Evolutionary conservation across 108 stramenopile species (phyloP).

Genomic region (Hondaea fermentalgiana): DNA sequence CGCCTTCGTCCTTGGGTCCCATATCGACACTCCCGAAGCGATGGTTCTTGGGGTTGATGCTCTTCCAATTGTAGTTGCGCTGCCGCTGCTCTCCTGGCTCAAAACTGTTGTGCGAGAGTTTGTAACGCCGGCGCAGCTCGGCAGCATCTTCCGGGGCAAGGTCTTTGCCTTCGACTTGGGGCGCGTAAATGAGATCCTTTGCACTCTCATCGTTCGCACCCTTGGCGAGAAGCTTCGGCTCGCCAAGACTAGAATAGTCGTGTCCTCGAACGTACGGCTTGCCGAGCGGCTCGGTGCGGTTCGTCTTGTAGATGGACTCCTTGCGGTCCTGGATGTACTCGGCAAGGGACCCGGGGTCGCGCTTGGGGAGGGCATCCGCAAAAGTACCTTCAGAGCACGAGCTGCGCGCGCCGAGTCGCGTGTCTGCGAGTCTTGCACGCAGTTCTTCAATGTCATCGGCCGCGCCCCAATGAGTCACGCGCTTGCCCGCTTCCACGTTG

Average conservation of each 20-base stretch:
- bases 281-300: slow-evolving; percentile 49
- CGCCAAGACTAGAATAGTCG: slow-evolving; percentile 37
- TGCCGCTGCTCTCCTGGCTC: slow-evolving; percentile 54
- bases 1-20: slow-evolving; percentile 37
- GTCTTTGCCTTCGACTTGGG: background rate
- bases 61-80: slow-evolving; percentile 55
- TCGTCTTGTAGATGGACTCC: slow-evolving; percentile 37
- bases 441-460: background rate
- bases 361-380: background rate
- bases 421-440: background rate
- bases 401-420: background rate
- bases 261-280: slow-evolving; percentile 43
- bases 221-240: slow-evolving; percentile 1
- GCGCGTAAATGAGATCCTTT: slow-evolving; percentile 52
- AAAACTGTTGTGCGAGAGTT: slow-evolving; percentile 32
- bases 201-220: slow-evolving; percentile 21
- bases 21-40: slow-evolving; percentile 20
- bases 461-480: background rate
- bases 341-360: background rate
- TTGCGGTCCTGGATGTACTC: background rate
- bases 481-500: background rate
- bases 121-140: slow-evolving; percentile 21
- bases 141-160: background rate
- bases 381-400: background rate
- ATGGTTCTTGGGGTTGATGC: slow-evolving; percentile 28